These are phyloP conservation scores for Auricularia heimuer DNA, from an alignment of 768 basidiomycete species.

Conservation along the genomic window DNA sequence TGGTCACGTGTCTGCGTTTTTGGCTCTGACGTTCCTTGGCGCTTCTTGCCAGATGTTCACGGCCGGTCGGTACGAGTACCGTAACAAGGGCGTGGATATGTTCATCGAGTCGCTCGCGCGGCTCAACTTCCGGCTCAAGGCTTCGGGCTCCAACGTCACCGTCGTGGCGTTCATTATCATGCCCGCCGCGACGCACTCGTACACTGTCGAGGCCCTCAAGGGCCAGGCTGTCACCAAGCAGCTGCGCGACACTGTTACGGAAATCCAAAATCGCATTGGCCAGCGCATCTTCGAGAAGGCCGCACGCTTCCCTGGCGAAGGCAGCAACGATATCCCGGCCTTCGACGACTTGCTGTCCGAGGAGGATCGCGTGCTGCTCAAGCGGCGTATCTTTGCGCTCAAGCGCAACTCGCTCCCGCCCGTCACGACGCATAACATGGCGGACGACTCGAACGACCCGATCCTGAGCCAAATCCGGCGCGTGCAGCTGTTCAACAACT, in stretches of 20 bases:
- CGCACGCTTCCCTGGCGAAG: slow-evolving; percentile 82
- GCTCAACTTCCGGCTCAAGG: slow-evolving; percentile 55
- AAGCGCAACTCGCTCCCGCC: slow-evolving; percentile 93
- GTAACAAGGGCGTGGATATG: slow-evolving; percentile 99
- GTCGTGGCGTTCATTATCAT: slow-evolving; percentile 99
- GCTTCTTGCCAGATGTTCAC: slow-evolving; percentile 71
- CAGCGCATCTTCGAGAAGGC: slow-evolving; percentile 90
- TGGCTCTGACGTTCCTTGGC: not conserved
- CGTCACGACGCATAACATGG: slow-evolving; percentile 98
- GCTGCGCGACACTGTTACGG: slow-evolving; percentile 87
- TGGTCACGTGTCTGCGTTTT: not conserved
- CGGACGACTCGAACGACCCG: slow-evolving; percentile 84
- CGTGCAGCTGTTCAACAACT: slow-evolving; percentile 85
- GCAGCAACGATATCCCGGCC: slow-evolving; percentile 59
- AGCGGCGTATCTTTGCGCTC: slow-evolving; percentile 92
- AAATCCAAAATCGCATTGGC: slow-evolving; percentile 90
- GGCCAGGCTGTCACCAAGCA: slow-evolving; percentile 97
- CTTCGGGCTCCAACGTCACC: slow-evolving; percentile 60
- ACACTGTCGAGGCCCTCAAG: slow-evolving; percentile 95
- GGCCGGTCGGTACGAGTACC: slow-evolving; percentile 97
- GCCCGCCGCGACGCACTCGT: slow-evolving; percentile 92
- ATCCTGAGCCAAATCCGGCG: slow-evolving; percentile 91
- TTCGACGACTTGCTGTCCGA: slow-evolving; percentile 72
- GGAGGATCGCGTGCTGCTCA: slow-evolving; percentile 90
- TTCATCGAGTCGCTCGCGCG: slow-evolving; percentile 96